A percentile compares a stretch with the other conserved stretches of the same genome.
These are phyloP conservation scores for Globisporangium cylindrosporum DNA, from an alignment of 352 stramenopile species.

Conservation along the genomic window DNA sequence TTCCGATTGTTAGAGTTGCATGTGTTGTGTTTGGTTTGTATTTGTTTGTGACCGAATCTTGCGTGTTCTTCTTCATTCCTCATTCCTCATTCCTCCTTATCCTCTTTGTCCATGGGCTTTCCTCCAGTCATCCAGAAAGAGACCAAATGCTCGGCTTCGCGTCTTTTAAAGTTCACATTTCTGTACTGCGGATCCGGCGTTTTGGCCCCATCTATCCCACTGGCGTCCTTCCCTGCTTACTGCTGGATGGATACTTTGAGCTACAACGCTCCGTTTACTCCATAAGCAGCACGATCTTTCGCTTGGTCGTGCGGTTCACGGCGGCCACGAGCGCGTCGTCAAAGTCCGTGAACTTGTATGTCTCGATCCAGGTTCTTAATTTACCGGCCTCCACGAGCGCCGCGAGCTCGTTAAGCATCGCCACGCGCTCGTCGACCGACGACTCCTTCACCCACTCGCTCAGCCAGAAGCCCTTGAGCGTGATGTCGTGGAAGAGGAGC, in stretches of 20 bases:
- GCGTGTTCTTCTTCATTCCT: not conserved
- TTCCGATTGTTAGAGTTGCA: not conserved
- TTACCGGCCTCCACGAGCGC: slow-evolving; percentile 67
- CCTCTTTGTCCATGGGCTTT: not conserved
- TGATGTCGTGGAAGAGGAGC: slow-evolving; percentile 88
- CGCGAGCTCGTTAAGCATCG: slow-evolving; percentile 72
- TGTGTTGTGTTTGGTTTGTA: not conserved
- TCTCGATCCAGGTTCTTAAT: slow-evolving; percentile 82
- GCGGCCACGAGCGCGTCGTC: slow-evolving; percentile 67
- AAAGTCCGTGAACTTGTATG: slow-evolving; percentile 85
- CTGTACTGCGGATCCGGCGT: not conserved
- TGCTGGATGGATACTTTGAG: not conserved
- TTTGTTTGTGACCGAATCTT: not conserved
- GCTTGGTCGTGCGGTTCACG: slow-evolving; percentile 80
- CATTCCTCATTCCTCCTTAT: not conserved
- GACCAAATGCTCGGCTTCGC: not conserved
- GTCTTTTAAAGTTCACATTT: not conserved
- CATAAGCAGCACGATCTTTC: slow-evolving; percentile 83
- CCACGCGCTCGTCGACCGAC: slow-evolving; percentile 51
- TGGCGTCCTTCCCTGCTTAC: not conserved
- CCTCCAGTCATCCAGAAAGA: not conserved
- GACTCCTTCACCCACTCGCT: slow-evolving; percentile 79
- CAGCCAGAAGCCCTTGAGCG: slow-evolving; percentile 85
- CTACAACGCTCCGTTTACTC: slow-evolving; percentile 36
- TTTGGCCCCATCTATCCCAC: not conserved